Conservation (phyloP, 1,139 yeast genomes). For the Magnusiomyces sp. region DNA sequence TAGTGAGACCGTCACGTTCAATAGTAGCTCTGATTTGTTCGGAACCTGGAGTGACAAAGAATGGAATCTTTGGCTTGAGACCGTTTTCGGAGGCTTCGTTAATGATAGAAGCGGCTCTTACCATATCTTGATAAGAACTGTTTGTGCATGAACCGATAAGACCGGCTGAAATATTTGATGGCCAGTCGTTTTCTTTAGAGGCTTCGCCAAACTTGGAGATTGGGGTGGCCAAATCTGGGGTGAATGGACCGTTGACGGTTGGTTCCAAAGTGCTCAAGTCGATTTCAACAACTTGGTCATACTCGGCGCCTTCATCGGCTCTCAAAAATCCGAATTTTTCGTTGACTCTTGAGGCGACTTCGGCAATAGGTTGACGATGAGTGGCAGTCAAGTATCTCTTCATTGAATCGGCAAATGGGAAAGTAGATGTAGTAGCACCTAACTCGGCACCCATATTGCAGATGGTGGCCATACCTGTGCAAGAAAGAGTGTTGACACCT, state of each 20-base stretch:
- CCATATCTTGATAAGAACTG: slow-evolving; percentile 96
- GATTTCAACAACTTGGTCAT: slow-evolving; percentile 76
- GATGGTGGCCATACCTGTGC: slow-evolving; percentile 99
- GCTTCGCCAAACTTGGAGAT: slow-evolving; percentile 60
- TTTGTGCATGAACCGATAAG: slow-evolving; percentile 97
- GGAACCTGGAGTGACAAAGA: slow-evolving; percentile 96
- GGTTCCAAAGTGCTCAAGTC: slow-evolving; percentile 74
- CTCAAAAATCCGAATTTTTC: slow-evolving; percentile 49
- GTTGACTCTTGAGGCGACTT: slow-evolving; percentile 64
- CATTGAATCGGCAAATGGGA: slow-evolving; percentile 92
- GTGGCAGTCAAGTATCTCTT: slow-evolving; percentile 73
- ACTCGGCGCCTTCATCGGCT: slow-evolving; percentile 77
- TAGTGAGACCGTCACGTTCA: slow-evolving; percentile 84
- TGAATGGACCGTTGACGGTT: slow-evolving; percentile 87
- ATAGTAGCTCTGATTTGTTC: slow-evolving; percentile 97
- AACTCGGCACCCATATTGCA: slow-evolving; percentile 99
- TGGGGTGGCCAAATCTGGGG: slow-evolving; percentile 89
- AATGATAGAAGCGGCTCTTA: slow-evolving; percentile 83
- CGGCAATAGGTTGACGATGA: slow-evolving; percentile 70
- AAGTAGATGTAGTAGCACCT: slow-evolving; percentile 94
- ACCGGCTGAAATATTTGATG: slow-evolving; percentile 58
- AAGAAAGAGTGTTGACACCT: slow-evolving; percentile 76
- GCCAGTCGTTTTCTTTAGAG: slow-evolving; percentile 69
- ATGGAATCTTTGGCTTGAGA: slow-evolving; percentile 83
- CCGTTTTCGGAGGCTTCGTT: slow-evolving; percentile 80